Conservation (phyloP, 2,329 filamentous ascomycete species). For the Colletotrichum somersetense region DNA sequence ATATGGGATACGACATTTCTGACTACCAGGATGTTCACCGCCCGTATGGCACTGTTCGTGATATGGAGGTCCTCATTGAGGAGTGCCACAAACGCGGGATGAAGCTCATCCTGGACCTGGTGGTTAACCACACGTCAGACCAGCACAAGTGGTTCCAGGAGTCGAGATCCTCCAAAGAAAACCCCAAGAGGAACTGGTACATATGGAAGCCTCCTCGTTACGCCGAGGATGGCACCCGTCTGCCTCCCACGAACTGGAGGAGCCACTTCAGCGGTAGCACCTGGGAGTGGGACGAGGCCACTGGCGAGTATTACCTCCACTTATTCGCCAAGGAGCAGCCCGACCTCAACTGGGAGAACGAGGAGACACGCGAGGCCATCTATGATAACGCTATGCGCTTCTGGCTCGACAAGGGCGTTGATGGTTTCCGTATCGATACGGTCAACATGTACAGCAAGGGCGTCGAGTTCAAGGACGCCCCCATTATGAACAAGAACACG, state of each 20-base stretch:
- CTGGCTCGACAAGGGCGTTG: constrained; percentile 81
- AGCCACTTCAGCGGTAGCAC: constrained; percentile 71
- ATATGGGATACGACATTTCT: constrained; percentile 79
- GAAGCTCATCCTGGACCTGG: constrained; percentile 79
- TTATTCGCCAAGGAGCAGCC: constrained; percentile 83
- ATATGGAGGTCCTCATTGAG: constrained; percentile 73
- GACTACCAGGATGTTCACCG: constrained; percentile 76
- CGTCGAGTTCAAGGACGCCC: constrained; percentile 68
- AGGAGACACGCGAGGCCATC: constrained; percentile 74
- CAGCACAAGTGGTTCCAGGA: constrained; percentile 80
- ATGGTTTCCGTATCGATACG: constrained; percentile 81
- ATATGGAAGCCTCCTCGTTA: constrained; percentile 68
- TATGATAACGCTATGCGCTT: constrained; percentile 80
- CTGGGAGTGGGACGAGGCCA: constrained; percentile 80
- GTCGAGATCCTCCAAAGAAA: constrained; percentile 71
- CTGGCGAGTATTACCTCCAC: constrained; percentile 81
- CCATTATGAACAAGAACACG: constrained; percentile 61
- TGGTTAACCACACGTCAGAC: constrained; percentile 82
- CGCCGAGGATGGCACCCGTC: constrained; percentile 67
- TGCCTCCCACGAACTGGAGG: constrained; percentile 82
- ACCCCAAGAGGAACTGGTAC: constrained; percentile 78
- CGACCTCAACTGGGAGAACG: constrained; percentile 88
- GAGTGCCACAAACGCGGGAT: constrained; percentile 73
- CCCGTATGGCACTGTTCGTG: constrained; percentile 74
- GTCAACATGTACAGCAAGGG: constrained; percentile 80